These are phyloP conservation scores for Naganishia vaughanmartiniae DNA, from an alignment of 768 basidiomycete species.

Conservation along the genomic window DNA sequence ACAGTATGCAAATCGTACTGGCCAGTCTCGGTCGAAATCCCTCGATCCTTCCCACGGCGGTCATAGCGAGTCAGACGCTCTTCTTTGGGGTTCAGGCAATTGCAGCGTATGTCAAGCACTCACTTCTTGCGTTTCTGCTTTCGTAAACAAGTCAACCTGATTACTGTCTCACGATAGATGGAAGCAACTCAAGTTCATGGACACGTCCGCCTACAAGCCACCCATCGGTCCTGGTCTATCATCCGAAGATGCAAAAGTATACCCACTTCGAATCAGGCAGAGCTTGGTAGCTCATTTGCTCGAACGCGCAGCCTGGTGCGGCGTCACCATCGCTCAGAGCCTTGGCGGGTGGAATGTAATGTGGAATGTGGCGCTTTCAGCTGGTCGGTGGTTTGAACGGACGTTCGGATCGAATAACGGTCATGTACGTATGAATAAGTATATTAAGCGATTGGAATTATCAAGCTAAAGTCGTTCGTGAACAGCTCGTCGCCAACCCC, in stretches of 20 bases:
- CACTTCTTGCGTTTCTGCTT: not conserved
- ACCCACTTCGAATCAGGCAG: not conserved
- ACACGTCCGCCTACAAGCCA: not conserved
- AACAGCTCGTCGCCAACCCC: slow-evolving; percentile 2
- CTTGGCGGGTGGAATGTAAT: not conserved
- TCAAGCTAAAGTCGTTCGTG: not conserved
- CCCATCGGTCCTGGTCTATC: not conserved
- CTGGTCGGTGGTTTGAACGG: not conserved
- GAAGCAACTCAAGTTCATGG: slow-evolving; percentile 9
- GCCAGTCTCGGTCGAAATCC: not conserved
- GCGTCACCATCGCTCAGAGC: not conserved
- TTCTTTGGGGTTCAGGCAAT: not conserved
- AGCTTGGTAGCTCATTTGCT: not conserved
- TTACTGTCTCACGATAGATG: not conserved
- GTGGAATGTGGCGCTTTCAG: not conserved
- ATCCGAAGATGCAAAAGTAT: not conserved
- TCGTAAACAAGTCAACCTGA: not conserved
- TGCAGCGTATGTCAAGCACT: not conserved
- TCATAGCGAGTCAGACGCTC: slow-evolving; percentile 4
- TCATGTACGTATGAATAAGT: not conserved
- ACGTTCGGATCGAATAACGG: not conserved
- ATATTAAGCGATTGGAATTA: not conserved
- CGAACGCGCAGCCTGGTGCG: not conserved
- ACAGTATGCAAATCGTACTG: not conserved
- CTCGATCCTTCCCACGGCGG: not conserved